A percentile compares a stretch with the other conserved stretches of the same genome.
Evolutionary conservation across 352 stramenopile species (phyloP).

Genomic region (Phytophthora syringae): DNA sequence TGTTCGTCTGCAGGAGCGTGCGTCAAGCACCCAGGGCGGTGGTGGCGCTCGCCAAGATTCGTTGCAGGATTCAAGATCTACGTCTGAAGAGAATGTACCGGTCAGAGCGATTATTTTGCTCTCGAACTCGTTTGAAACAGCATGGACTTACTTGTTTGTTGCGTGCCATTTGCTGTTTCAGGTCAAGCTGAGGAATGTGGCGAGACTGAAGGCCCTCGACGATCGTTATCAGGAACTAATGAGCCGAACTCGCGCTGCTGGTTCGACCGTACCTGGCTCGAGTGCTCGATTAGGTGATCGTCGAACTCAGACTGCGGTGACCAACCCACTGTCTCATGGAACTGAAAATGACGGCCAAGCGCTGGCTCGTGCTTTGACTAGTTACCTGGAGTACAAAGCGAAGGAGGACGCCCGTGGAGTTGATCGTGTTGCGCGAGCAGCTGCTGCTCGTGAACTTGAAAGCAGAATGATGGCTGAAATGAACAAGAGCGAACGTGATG

Average conservation of each 20-base stretch:
- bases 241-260: slow-evolving; percentile 17
- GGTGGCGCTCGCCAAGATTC: slow-evolving; percentile 1
- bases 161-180: slow-evolving; percentile 4
- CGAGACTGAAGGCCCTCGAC: slow-evolving; percentile 24
- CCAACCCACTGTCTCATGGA: slow-evolving; percentile 3
- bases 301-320: slow-evolving; percentile 2
- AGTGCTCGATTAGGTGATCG: slow-evolving; percentile 17
- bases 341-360: slow-evolving; percentile 14
- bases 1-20: slow-evolving; percentile 13
- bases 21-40: not conserved
- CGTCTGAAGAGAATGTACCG: slow-evolving; percentile 8
- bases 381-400: slow-evolving; percentile 34
- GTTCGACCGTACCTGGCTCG: not conserved
- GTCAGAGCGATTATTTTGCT: slow-evolving; percentile 16
- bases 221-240: slow-evolving; percentile 37
- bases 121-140: not conserved
- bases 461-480: slow-evolving; percentile 8
- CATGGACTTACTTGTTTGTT: slow-evolving; percentile 1
- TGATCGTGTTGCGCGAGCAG: slow-evolving; percentile 25
- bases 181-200: slow-evolving; percentile 27
- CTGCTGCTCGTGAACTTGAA: slow-evolving; percentile 27
- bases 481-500: slow-evolving; percentile 6
- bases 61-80: not conserved
- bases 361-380: slow-evolving; percentile 18
- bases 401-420: slow-evolving; percentile 26